Conservation (phyloP, 805 yeast genomes). For the Candida bentonensis region DNA sequence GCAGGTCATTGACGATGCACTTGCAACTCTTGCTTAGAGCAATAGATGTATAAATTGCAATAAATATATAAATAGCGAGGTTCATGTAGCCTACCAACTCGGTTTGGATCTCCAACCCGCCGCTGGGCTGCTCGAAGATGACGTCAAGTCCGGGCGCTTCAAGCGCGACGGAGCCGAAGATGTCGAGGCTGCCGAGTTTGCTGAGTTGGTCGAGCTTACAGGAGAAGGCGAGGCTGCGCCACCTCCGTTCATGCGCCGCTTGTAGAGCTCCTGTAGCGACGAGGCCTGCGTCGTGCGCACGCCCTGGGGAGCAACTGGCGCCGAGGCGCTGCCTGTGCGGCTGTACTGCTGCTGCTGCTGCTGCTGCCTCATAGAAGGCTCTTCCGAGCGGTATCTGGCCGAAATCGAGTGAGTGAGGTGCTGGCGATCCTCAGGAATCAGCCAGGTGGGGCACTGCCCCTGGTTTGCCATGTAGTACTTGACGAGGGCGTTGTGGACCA, state of each 20-base stretch:
- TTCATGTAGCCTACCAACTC: too few relatives aligned
- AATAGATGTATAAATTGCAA: neutral
- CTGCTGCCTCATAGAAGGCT: too few relatives aligned
- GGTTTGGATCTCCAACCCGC: neutral
- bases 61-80: too few relatives aligned
- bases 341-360: too few relatives aligned
- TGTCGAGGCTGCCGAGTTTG: neutral
- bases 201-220: neutral
- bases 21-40: constrained; percentile 12
- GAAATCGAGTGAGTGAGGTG: too few relatives aligned
- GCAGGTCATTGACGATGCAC: constrained; percentile 45
- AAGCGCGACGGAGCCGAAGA: neutral
- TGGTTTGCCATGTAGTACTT: constrained; percentile 23
- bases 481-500: constrained; percentile 31
- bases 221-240: neutral
- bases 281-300: neutral
- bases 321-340: too few relatives aligned
- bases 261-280: neutral
- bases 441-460: constrained; percentile 8
- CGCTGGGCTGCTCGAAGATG: too few relatives aligned
- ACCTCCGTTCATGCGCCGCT: neutral
- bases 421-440: neutral
- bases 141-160: neutral
- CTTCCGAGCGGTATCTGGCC: too few relatives aligned
- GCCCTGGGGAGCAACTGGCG: too few relatives aligned